Evolutionary conservation across 192 early-diverging fungal species (phyloP).

Genomic region (Glomus cerebriforme): DNA sequence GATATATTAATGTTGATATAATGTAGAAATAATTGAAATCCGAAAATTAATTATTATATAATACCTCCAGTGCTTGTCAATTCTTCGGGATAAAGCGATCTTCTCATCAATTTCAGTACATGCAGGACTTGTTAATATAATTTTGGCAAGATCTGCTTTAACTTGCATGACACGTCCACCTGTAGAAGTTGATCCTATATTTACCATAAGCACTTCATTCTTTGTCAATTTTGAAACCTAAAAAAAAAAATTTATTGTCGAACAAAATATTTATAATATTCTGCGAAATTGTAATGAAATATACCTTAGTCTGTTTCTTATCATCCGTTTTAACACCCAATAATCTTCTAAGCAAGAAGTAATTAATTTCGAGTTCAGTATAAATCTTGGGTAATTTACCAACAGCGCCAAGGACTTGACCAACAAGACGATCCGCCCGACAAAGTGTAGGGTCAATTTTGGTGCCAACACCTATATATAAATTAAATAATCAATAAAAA

Average conservation of each 20-base stretch:
- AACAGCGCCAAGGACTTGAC: conserved; percentile 90
- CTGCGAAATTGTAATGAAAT: neutral
- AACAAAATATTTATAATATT: too few relatives aligned
- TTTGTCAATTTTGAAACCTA: conserved; percentile 83
- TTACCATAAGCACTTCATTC: conserved; percentile 93
- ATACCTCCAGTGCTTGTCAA: conserved; percentile 97
- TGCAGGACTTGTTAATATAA: conserved; percentile 83
- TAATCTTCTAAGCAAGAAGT: conserved; percentile 93
- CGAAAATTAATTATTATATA: conserved; percentile 4
- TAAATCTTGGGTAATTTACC: conserved; percentile 93
- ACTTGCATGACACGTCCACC: conserved; percentile 94
- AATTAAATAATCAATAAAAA: neutral
- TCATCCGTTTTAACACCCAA: conserved; percentile 97
- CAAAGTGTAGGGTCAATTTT: conserved; percentile 94
- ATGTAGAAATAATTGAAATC: conserved; percentile 7
- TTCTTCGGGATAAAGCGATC: conserved; percentile 93
- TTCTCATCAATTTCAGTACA: conserved; percentile 97
- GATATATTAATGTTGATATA: neutral
- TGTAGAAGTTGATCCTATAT: conserved; percentile 93
- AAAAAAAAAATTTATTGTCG: neutral
- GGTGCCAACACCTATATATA: conserved; percentile 80
- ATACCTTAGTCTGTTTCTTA: conserved; percentile 96
- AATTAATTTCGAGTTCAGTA: conserved; percentile 95
- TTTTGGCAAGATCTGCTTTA: conserved; percentile 94
- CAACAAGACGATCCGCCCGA: conserved; percentile 94